Evolutionary conservation across 805 yeast genomes (phyloP).

Genomic region (Babjeviella inositovora): DNA sequence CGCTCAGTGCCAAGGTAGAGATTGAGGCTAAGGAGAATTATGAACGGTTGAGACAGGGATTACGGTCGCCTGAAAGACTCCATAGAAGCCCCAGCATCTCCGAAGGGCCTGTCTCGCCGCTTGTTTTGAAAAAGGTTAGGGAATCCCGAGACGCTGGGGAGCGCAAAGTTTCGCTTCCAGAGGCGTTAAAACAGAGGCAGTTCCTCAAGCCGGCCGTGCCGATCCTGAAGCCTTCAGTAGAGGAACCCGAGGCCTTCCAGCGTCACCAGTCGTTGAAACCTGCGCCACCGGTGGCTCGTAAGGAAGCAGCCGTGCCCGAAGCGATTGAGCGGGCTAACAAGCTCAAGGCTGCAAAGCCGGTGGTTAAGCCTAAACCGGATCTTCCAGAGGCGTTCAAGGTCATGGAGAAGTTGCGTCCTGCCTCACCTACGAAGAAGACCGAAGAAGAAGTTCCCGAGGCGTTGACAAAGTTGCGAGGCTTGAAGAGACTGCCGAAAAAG

Average conservation of each 20-base stretch:
- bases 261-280: not conserved
- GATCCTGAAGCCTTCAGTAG: not conserved
- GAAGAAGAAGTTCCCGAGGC: constrained; percentile 3
- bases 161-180: constrained; percentile 1
- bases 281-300: not conserved
- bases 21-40: no score
- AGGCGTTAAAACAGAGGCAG: not conserved
- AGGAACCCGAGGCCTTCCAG: not conserved
- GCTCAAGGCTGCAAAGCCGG: constrained; percentile 6
- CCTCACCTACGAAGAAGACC: constrained; percentile 1
- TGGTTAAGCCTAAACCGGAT: constrained; percentile 4
- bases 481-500: constrained; percentile 1
- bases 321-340: constrained; percentile 4
- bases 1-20: no score
- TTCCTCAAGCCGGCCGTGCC: not conserved
- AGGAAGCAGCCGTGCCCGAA: constrained; percentile 4
- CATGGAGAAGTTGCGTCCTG: constrained; percentile 4
- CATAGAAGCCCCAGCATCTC: no score
- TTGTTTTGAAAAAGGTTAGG: no score
- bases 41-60: no score
- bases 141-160: not conserved
- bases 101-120: no score
- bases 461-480: constrained; percentile 3
- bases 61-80: no score
- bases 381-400: constrained; percentile 11